phyloP scores from a whole-genome alignment of 495 filamentous ascomycete species.

The Neurospora sp. region DNA sequence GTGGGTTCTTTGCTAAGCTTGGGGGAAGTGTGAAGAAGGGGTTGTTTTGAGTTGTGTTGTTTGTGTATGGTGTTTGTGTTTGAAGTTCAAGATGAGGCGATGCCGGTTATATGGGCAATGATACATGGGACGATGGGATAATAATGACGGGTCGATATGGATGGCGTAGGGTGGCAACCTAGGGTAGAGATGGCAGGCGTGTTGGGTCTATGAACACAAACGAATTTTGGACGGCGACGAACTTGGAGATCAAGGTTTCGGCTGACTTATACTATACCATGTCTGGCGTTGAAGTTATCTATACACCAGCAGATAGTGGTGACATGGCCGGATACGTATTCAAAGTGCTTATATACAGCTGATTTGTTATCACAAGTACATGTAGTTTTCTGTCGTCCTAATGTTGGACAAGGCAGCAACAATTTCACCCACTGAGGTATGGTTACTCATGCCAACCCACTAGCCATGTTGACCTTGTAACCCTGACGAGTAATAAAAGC shows the following conservation, averaged over 20 bases:
- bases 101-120: background rate
- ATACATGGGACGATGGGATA: background rate
- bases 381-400: background rate
- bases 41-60: background rate
- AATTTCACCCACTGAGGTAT: background rate
- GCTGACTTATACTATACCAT: background rate
- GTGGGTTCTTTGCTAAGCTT: conserved; percentile 16
- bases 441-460: background rate
- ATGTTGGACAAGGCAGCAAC: background rate
- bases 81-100: background rate
- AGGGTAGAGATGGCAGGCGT: background rate
- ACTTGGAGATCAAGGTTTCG: background rate
- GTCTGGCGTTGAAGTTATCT: background rate
- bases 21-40: conserved; percentile 1
- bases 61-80: background rate
- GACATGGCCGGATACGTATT: background rate
- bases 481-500: background rate
- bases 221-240: background rate
- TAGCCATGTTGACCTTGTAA: background rate
- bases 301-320: background rate
- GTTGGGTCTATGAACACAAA: background rate
- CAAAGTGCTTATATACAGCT: background rate
- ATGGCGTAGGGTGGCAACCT: background rate
- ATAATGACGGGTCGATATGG: background rate
- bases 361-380: background rate